Conservation (phyloP, 2,329 filamentous ascomycete genomes). For the Phoma sp. region DNA sequence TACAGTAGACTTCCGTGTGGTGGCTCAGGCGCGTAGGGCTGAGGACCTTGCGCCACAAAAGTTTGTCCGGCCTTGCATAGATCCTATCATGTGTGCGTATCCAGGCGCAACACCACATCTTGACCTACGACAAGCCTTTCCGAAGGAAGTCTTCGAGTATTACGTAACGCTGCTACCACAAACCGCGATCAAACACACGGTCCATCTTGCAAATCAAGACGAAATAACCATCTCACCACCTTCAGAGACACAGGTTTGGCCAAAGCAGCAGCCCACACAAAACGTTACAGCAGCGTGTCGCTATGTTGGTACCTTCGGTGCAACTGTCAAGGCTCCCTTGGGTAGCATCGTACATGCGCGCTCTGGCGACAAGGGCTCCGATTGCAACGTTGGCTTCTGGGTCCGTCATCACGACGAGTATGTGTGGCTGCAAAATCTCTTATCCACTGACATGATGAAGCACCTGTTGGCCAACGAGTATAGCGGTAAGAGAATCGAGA, state of each 20-base stretch:
- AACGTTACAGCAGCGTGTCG: background rate
- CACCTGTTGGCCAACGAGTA: slow-evolving; percentile 38
- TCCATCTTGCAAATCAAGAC: slow-evolving; percentile 38
- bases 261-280: slow-evolving; percentile 45
- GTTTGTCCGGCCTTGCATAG: slow-evolving; percentile 50
- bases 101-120: slow-evolving; percentile 52
- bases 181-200: slow-evolving; percentile 28
- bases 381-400: slow-evolving; percentile 48
- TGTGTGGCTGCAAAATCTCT: slow-evolving; percentile 38
- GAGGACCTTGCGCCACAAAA: slow-evolving; percentile 40
- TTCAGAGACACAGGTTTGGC: slow-evolving; percentile 35
- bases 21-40: slow-evolving; percentile 54
- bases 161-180: slow-evolving; percentile 48
- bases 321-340: slow-evolving; percentile 44
- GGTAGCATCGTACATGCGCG: slow-evolving; percentile 54
- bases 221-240: slow-evolving; percentile 44
- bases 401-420: slow-evolving; percentile 42
- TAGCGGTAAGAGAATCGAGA: slow-evolving; percentile 28
- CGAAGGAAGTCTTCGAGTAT: slow-evolving; percentile 51
- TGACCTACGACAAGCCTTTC: slow-evolving; percentile 48
- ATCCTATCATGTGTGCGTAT: slow-evolving; percentile 53
- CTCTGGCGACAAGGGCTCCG: slow-evolving; percentile 48
- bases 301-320: slow-evolving; percentile 28
- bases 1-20: slow-evolving; percentile 56
- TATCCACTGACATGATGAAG: slow-evolving; percentile 36